phyloP scores from a whole-genome alignment of 495 filamentous ascomycete species.

The Tuber melanosporum region DNA sequence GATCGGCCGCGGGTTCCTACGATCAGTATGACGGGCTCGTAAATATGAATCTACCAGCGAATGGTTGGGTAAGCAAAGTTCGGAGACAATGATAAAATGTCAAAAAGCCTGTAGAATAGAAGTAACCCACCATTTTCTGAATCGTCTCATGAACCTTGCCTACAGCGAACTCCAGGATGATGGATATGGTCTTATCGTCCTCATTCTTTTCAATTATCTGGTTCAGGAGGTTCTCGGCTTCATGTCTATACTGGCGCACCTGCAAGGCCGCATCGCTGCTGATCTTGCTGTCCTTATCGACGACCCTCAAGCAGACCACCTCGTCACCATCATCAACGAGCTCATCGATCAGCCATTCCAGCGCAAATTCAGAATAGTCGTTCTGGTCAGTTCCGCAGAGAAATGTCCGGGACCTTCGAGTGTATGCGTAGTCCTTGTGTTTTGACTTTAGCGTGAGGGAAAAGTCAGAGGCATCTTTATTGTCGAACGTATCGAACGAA shows the following conservation, averaged over 20 bases:
- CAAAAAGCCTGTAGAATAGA: background rate
- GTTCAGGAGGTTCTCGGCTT: slow-evolving; percentile 69
- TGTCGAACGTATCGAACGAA: slow-evolving; percentile 90
- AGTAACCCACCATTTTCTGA: slow-evolving; percentile 70
- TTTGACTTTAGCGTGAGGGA: slow-evolving; percentile 81
- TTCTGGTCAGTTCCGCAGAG: slow-evolving; percentile 92
- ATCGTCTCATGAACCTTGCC: slow-evolving; percentile 91
- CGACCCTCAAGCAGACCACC: slow-evolving; percentile 84
- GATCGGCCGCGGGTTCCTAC: slow-evolving; percentile 87
- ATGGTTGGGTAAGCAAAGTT: slow-evolving; percentile 16
- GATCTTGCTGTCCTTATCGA: slow-evolving; percentile 77
- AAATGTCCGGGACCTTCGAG: slow-evolving; percentile 79
- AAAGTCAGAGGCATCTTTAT: slow-evolving; percentile 69
- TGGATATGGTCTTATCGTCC: slow-evolving; percentile 74
- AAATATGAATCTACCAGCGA: slow-evolving; percentile 68
- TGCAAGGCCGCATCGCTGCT: slow-evolving; percentile 61
- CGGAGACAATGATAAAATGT: background rate
- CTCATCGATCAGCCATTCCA: slow-evolving; percentile 91
- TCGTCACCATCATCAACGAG: slow-evolving; percentile 95
- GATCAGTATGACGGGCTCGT: slow-evolving; percentile 90
- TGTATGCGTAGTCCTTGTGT: slow-evolving; percentile 82
- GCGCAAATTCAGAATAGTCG: slow-evolving; percentile 88
- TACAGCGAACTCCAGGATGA: slow-evolving; percentile 82
- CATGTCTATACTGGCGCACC: slow-evolving; percentile 67
- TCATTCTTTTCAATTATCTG: slow-evolving; percentile 79